A percentile compares a stretch with the other conserved stretches of the same genome.
Evolutionary conservation across 1,284 basidiomycete genomes (phyloP).

Genomic region (Microbotryomycetes sp.): DNA sequence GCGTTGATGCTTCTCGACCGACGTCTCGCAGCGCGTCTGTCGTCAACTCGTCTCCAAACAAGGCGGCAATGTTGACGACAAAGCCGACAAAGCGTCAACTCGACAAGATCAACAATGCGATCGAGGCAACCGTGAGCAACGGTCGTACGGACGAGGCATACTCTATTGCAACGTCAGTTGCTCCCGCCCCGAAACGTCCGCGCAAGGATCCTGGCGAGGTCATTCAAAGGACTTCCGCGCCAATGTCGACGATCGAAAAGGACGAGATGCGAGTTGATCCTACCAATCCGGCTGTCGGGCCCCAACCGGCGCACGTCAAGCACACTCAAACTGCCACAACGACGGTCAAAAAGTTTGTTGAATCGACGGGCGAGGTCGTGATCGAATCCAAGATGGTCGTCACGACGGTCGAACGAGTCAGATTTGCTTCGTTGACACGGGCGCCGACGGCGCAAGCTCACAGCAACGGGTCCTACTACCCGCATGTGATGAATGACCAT

Average conservation of each 20-base stretch:
- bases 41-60: neutral
- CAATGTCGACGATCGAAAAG: slow-evolving; percentile 1
- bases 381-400: slow-evolving; percentile 28
- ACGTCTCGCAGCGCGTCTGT: neutral
- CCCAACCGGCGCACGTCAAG: slow-evolving; percentile 15
- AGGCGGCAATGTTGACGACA: no score
- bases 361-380: slow-evolving; percentile 15
- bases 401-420: slow-evolving; percentile 30
- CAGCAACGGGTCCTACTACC: neutral
- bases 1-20: neutral
- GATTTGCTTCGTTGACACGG: slow-evolving; percentile 9
- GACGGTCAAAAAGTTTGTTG: slow-evolving; percentile 20
- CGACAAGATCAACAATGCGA: neutral
- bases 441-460: neutral
- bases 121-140: neutral
- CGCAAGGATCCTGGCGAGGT: neutral
- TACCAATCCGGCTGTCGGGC: neutral
- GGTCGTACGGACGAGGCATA: neutral
- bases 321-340: slow-evolving; percentile 21
- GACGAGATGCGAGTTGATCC: slow-evolving; percentile 7
- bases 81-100: neutral
- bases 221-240: slow-evolving; percentile 1
- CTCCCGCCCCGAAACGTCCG: neutral
- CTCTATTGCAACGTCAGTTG: neutral
- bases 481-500: neutral